Evolutionary conservation across 257 asterid species (phyloP).

Genomic region (Scutellaria minor): DNA sequence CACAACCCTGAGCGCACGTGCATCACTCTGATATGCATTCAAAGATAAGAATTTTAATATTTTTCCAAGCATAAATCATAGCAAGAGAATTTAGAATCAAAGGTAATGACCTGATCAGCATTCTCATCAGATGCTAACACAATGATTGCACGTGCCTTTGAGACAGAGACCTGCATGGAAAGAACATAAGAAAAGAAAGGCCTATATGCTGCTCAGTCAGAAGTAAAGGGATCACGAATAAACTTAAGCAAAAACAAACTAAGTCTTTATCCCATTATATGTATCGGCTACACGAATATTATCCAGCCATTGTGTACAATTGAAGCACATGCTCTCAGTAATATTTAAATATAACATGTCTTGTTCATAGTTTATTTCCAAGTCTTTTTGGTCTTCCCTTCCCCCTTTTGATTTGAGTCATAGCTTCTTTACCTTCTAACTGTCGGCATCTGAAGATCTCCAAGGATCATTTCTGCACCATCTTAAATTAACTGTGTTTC

Average conservation of each 20-base stretch:
- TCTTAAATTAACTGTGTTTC: too few relatives aligned
- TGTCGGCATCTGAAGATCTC: too few relatives aligned
- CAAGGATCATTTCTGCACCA: too few relatives aligned
- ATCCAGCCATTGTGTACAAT: too few relatives aligned
- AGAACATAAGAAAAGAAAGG: conserved; percentile 26
- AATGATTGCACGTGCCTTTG: conserved; percentile 94
- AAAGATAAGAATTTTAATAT: conserved; percentile 33
- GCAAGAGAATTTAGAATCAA: conserved; percentile 28
- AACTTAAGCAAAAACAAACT: neutral
- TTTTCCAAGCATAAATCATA: conserved; percentile 20
- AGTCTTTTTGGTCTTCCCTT: too few relatives aligned
- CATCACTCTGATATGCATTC: conserved; percentile 75
- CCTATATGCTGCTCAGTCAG: conserved; percentile 20
- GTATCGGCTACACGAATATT: too few relatives aligned
- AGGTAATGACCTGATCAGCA: conserved; percentile 85
- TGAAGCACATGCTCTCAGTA: too few relatives aligned
- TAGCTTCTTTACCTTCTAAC: too few relatives aligned
- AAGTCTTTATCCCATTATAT: too few relatives aligned
- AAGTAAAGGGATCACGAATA: conserved; percentile 17
- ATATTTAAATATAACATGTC: too few relatives aligned
- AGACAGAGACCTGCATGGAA: conserved; percentile 81
- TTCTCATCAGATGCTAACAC: conserved; percentile 97
- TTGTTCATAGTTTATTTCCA: too few relatives aligned
- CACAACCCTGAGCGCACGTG: conserved; percentile 97
- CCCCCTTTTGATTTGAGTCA: too few relatives aligned